Base-by-base conservation (phyloP, 2,329 filamentous ascomycete genomes). In the Diaporthe australafricana region DNA sequence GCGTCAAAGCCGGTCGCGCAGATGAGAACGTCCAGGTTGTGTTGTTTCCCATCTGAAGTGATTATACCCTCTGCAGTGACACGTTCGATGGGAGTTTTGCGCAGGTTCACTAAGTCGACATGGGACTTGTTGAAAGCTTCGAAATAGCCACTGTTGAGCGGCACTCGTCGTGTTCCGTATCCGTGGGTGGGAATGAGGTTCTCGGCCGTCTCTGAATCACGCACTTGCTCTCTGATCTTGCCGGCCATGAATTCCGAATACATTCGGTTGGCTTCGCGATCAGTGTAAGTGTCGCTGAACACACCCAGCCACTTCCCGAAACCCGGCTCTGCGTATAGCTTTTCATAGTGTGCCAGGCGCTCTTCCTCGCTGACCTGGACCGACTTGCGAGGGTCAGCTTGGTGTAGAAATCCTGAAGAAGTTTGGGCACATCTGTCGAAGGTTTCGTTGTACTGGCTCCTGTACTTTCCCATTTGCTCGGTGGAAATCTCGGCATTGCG, bases 101-200 rank as follows among this genome's bases (percentile, higher is more conserved):
- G 63, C 11, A 72, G 68, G 11, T 65, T 76, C 17, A 76, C 71
- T 0, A 78, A 67, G 7, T 73, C 62, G 5, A 87, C 84, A 65
- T 89, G 87, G 12, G 81, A 77, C 66, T 82, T 74, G 2, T 79
- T 79, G 47, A 87, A 77, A 7, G 81, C 80, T 70, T 85, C 83
- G 50, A 85, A 77, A 75, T 84, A 85, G 12, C 83, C 82, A 67
- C 81, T 80, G 5, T 83, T 83, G 1, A 84, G 84, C 0, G 83
- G 81, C 30, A 84, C 80, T 1, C 82, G 81, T 68, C 79, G 80
- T 77, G 79, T 84, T 17, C 86, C 86, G 9, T 83, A 82, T 2
- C 81, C 79, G 79, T 84, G 87, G 42, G 45, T 78, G 16, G 83
- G 83, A 42, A 82, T 81, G 16, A 89, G 82, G 57, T 83, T 80